Evolutionary conservation across 2,329 filamentous ascomycete species (phyloP).

Genomic region (Nothophaeocryptopus gaeumannii): DNA sequence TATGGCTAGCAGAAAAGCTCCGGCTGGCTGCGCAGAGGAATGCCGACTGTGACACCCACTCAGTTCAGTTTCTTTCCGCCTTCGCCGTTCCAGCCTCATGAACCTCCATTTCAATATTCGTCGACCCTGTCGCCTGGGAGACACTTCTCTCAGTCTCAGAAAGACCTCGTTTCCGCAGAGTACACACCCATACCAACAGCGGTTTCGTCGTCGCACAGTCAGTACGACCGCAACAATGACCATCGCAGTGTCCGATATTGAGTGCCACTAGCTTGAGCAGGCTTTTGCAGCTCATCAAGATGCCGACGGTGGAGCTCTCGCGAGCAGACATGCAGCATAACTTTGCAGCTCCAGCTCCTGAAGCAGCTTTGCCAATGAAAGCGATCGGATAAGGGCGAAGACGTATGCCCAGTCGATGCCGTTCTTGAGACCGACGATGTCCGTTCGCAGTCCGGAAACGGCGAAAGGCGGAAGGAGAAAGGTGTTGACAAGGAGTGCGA

Average conservation of each 20-base stretch:
- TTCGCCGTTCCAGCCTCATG: too few species aligned
- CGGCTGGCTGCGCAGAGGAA: too few species aligned
- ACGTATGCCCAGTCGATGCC: conserved; percentile 86
- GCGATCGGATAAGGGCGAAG: conserved; percentile 73
- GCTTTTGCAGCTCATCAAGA: conserved; percentile 92
- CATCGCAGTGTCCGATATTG: conserved; percentile 13
- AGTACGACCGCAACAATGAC: too few species aligned
- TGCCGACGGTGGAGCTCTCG: conserved; percentile 79
- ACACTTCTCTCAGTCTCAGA: too few species aligned
- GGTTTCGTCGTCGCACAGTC: too few species aligned
- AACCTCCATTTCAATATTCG: too few species aligned
- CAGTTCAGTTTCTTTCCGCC: too few species aligned
- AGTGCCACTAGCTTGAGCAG: conserved; percentile 87
- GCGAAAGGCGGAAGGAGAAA: conserved; percentile 85
- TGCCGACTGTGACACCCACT: too few species aligned
- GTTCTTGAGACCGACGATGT: conserved; percentile 74
- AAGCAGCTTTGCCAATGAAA: conserved; percentile 77
- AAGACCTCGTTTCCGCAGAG: too few species aligned
- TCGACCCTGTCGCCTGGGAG: too few species aligned
- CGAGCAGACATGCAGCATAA: conserved; percentile 76
- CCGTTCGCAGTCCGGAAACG: conserved; percentile 78
- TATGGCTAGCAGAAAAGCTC: too few species aligned
- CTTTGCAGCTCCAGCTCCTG: conserved; percentile 72
- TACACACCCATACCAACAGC: too few species aligned
- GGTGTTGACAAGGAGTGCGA: conserved; percentile 45